Base-by-base conservation (phyloP, 2,329 filamentous ascomycete species). In the Paecilomyces sp. region DNA sequence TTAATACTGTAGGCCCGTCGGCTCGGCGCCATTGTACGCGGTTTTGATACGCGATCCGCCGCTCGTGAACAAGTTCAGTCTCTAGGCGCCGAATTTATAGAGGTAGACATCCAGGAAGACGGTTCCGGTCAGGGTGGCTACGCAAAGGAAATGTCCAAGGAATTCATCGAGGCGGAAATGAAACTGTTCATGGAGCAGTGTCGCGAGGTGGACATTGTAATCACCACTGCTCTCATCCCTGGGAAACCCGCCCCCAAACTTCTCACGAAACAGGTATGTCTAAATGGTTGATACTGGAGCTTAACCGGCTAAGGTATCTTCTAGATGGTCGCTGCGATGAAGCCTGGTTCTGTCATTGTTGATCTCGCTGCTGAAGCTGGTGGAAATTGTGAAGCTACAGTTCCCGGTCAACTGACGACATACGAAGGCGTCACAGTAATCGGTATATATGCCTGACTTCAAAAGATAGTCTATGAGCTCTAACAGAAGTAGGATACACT, bases 131-230 rank as follows among this genome's bases (percentile, higher is more conserved):
- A 89, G 8, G 91, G 92, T 30, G 92, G 92, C 15, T 96, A 96
- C 69, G 91, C 90, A 57, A 96, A 96, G 70, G 90, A 92, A 70
- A 96, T 96, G 91, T 94, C 90, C 58, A 92, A 93, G 69, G 91
- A 93, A 65, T 96, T 96, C 69, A 91, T 94, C 72, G 90, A 91
- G 62, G 91, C 91, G 5, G 91, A 96, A 73, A 95, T 95, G 91
- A 92, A 90, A 73, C 82, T 96, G 0, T 96, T 96, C 76, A 86
- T 90, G 71, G 89, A 94, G 66, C 92, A 96, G 73, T 90, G 89
- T 62, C 84, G 85, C 61, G 92, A 96, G 47, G 91, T 96, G 57
- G 91, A 96, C 74, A 96, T 96, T 63, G 89, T 96, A 62, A 89
- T 96, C 70, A 96, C 91, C 1, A 96, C 92, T 1, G 92, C 92